A percentile compares a stretch with the other conserved stretches of the same genome.
Conservation (phyloP, 2,329 filamentous ascomycete genomes). For the Verticillium zaregamsianum region DNA sequence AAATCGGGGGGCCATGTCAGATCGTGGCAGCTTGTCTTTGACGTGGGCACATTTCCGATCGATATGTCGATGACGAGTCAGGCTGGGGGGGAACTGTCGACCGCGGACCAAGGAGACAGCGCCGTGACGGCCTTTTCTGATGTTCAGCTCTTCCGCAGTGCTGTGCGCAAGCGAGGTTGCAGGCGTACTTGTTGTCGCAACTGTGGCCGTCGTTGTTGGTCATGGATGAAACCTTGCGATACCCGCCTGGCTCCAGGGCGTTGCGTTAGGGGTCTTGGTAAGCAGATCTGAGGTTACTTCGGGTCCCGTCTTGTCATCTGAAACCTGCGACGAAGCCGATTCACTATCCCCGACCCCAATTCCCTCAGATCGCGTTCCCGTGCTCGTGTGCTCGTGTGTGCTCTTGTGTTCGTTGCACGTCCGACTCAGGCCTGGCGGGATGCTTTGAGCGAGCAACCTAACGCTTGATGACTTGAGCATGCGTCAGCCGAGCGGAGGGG, state of each 20-base stretch:
- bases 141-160: not conserved
- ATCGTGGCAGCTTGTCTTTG: not conserved
- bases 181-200: not conserved
- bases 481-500: not conserved
- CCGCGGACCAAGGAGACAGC: not conserved
- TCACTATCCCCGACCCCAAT: not conserved
- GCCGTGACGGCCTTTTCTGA: not conserved
- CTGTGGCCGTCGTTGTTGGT: not conserved
- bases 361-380: not conserved
- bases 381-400: not conserved
- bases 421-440: too few species aligned
- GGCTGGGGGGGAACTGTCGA: not conserved
- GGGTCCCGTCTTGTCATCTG: not conserved
- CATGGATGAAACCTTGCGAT: not conserved
- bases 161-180: not conserved
- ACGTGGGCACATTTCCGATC: not conserved
- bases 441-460: not conserved
- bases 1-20: not conserved
- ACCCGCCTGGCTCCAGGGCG: not conserved
- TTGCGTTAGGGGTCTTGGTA: not conserved
- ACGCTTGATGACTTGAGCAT: not conserved
- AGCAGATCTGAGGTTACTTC: not conserved
- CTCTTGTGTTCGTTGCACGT: too few species aligned
- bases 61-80: not conserved
- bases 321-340: not conserved